Percentiles rank a stretch among this genome's conserved stretches.
These are phyloP conservation scores for Phytophthora lateralis DNA, from an alignment of 352 stramenopile species.

Conservation along the genomic window DNA sequence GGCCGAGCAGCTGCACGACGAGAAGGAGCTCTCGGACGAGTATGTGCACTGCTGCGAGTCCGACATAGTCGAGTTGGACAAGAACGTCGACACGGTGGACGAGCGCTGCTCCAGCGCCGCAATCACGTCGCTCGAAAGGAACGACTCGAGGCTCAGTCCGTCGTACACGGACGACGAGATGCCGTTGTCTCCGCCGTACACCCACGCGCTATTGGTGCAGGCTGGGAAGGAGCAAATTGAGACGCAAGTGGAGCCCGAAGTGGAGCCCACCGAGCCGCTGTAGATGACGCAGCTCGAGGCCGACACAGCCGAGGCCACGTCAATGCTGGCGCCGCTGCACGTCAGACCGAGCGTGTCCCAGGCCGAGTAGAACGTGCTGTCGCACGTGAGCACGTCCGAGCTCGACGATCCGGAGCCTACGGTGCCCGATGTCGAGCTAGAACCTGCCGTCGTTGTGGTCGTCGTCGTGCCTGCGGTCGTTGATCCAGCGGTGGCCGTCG, in stretches of 20 bases:
- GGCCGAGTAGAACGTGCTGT: conserved; percentile 80
- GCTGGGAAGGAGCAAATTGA: conserved; percentile 83
- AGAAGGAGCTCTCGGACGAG: conserved; percentile 67
- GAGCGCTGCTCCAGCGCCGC: conserved; percentile 43
- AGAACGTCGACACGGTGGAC: conserved; percentile 46
- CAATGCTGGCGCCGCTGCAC: conserved; percentile 50
- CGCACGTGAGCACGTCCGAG: conserved; percentile 61
- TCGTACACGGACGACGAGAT: conserved; percentile 74
- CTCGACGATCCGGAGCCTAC: conserved; percentile 22
- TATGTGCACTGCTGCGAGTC: conserved; percentile 67
- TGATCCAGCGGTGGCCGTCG: conserved; percentile 15
- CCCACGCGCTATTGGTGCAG: conserved; percentile 62
- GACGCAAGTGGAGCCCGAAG: conserved; percentile 65
- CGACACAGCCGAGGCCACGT: conserved; percentile 57
- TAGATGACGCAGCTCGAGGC: conserved; percentile 78
- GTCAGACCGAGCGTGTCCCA: conserved; percentile 74
- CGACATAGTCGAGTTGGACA: conserved; percentile 70
- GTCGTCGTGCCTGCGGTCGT: conserved; percentile 1
- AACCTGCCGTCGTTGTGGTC: conserved; percentile 22
- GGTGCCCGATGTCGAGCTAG: conserved; percentile 15
- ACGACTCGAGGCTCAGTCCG: conserved; percentile 52
- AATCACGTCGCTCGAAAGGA: conserved; percentile 57
- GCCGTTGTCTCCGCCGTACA: conserved; percentile 65
- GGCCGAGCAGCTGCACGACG: conserved; percentile 68
- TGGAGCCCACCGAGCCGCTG: conserved; percentile 56